phyloP scores from a whole-genome alignment of 1,284 basidiomycete genomes.

The Schizophyllum amplum region DNA sequence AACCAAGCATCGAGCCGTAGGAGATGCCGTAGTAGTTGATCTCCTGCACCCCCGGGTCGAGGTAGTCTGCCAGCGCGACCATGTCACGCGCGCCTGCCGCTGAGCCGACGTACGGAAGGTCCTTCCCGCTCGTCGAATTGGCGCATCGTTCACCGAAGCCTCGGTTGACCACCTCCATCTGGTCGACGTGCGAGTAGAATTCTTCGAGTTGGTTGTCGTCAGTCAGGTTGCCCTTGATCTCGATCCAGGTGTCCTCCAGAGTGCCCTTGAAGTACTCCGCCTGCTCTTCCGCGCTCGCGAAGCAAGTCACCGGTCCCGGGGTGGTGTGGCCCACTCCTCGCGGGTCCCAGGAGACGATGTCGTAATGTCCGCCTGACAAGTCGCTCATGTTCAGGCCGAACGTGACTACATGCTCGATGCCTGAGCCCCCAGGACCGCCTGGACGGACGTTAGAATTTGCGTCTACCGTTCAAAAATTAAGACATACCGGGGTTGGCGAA shows the following conservation, averaged over 20 bases:
- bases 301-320: not conserved
- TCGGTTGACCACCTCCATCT: not conserved
- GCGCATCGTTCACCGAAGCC: not conserved
- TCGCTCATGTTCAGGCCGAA: not conserved
- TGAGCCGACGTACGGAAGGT: not conserved
- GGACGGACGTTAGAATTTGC: not conserved
- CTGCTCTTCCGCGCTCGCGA: not conserved
- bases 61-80: not conserved
- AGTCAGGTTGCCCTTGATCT: not conserved
- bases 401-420: not conserved
- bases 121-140: not conserved
- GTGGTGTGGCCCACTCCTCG: not conserved
- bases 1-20: not conserved
- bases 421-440: not conserved
- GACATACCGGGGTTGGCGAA: not conserved
- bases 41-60: not conserved
- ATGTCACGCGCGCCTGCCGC: not conserved
- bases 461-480: not conserved
- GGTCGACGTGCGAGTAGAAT: not conserved
- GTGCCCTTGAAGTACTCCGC: not conserved
- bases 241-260: not conserved
- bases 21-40: not conserved
- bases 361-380: constrained; percentile 2
- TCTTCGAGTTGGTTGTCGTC: not conserved
- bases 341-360: constrained; percentile 5